Evolutionary conservation across 2,329 filamentous ascomycete genomes (phyloP), one percentile per base, ranked within the genome.

Genomic region (Malbranchea cinnamomea): DNA sequence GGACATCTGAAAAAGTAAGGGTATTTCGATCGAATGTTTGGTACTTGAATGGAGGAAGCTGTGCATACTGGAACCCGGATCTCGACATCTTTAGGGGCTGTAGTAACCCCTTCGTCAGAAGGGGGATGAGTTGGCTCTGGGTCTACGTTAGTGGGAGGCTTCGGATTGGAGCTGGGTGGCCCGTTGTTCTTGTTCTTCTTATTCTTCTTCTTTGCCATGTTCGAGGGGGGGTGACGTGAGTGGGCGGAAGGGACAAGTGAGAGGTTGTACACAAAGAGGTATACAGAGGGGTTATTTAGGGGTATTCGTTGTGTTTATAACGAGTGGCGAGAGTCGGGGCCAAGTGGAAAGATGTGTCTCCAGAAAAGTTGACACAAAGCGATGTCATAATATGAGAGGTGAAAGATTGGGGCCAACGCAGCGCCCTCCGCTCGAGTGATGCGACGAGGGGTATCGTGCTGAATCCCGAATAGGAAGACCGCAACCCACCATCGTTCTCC

Each of bases 11-110:
- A 38, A 47, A 57, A 41, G 46, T 37, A 31, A 48, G 38, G 39
- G 54, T 54, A 37, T 47, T 39, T 45, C 37, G 49, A 44, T 61
- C 55, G 46, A 54, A 49, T 32, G 44, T 49, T 42, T 58, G 54
- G 47, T 60, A 62, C 40, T 53, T 38, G 47, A 50, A 60, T 33
- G 40, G 38, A 46, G 56, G 49, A 48, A 59, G 38, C 33, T 54
- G 36, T 49, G 56, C 58, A 53, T 61, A 62, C 57, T 55, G 45
- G 44, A 45, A 50, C 32, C 30, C 37, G 32, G 30, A 41, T 28
- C 29, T 35, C 32, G 40, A 43, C 56, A 59, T 59, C 42, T 48
- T 56, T 46, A 39, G 36, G 37, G 35, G 40, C 38, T 40, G 43
- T 44, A 40, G 43, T 44, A 37, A 43, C 41, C 40, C 45, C 40